Evolutionary conservation across 1,139 yeast species (phyloP), one percentile per base, ranked within the genome.

Genomic region (Debaryomycetaceae sp.): DNA sequence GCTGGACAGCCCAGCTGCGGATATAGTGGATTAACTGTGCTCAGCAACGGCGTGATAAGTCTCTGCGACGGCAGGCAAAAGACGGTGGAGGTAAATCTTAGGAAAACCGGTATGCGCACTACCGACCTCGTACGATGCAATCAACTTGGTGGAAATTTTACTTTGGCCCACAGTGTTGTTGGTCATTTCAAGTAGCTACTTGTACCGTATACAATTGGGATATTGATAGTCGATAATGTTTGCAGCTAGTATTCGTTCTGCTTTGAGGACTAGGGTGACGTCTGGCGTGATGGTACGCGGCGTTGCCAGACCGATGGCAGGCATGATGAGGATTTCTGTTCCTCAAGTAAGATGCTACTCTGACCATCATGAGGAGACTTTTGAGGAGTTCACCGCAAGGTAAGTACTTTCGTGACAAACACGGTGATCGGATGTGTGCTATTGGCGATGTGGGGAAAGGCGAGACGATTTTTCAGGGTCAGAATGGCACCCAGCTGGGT

Each of bases 371-470:
- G 96, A 87, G 66, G 97, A 91, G 75, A 83, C 96, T 49, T 90
- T 88, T 57, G 97, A 90, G 72, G 97, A 91, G 74, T 90, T 90
- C 78, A 89, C 97, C 50, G 81, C 83, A 49, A 81, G 88, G 81
- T 70, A 70, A 54, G 76, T 70, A 46, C 37, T 17, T 17, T 17
- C 20, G 20, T 17, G 20, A 17, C 20, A 17, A 17, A 17, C 20
- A 17, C 20, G 20, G 20, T 17, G 20, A 17, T 17, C 20, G 20
- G 4, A 17, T 17, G 20, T 17, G 20, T 17, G 20, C 20, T 17
- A 17, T 17, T 17, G 20, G 20, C 4, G 20, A 17, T 17, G 20
- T 17, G 20, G 20, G 4, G 4, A 17, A 17, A 17, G 20, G 20
- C 20, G 20, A 17, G 20, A 17, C 14, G 23, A 31, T 14, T 34